Evolutionary conservation across 257 asterid species (phyloP), one percentile per base, ranked within the genome.

Genomic region (Solanum chaucha): DNA sequence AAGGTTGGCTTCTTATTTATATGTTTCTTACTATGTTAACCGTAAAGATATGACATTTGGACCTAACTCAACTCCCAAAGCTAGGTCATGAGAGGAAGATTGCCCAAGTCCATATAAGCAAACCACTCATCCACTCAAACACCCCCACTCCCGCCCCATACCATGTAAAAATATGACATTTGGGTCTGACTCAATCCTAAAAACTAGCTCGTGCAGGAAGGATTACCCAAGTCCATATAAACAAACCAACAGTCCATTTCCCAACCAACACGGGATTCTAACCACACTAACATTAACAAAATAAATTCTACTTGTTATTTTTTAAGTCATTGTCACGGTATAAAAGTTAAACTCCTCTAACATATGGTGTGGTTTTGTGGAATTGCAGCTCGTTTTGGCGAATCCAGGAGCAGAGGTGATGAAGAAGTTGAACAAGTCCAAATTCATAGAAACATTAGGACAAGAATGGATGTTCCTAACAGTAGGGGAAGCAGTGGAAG

Each of bases 371-470:
- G 24, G 65, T 26, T 83, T 82, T 28, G 46, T 22, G 55, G 51
- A 36, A 24, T 58, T 64, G 86, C 92, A 95, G 99, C 91, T 97
- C 7, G 96, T 78, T 13, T 58, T 97, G 89, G 99, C 93, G 14
- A 96, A 97, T 65, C 99, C 99, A 1, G 93, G 96, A 0, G 94
- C 93, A 0, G 99, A 96, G 90, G 96, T 97, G 93, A 93, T 97
- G 98, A 97, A 97, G 94, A 97, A 97, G 92, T 77, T 97, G 86
- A 88, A 91, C 90, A 97, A 95, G 88, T 89, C 98, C 13, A 94
- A 96, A 70, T 88, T 96, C 26, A 82, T 95, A 19, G 99, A 96
- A 88, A 89, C 90, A 83, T 51, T 96, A 38, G 99, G 99, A 6
- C 91, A 94, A 2, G 98, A 96, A 82, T 97, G 99, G 99, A 91